Evolutionary conservation across 2,329 filamentous ascomycete genomes (phyloP).

Genomic region (Phaeosphaeriaceae sp.): DNA sequence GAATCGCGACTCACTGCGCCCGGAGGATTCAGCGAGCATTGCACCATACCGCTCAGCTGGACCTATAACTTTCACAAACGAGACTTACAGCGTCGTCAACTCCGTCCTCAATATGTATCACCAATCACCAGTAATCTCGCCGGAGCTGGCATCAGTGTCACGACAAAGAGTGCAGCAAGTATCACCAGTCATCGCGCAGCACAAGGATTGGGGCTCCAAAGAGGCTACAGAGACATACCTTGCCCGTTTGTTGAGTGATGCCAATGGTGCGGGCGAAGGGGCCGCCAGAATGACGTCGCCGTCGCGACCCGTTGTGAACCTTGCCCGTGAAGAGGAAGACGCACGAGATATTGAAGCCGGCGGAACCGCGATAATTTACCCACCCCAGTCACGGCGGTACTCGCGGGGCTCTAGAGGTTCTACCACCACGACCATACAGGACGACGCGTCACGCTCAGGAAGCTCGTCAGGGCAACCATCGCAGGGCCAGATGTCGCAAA

Average conservation of each 20-base stretch:
- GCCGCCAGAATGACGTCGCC: conserved; percentile 11
- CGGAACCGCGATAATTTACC: conserved; percentile 50
- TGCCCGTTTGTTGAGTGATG: conserved; percentile 54
- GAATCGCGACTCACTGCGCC: conserved; percentile 43
- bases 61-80: conserved; percentile 47
- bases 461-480: conserved; percentile 40
- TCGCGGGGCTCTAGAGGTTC: conserved; percentile 43
- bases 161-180: conserved; percentile 53
- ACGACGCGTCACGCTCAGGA: conserved; percentile 42
- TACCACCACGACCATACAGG: conserved; percentile 42
- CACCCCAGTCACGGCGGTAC: conserved; percentile 42
- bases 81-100: conserved; percentile 55
- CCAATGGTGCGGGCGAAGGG: conserved; percentile 37
- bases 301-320: conserved; percentile 23
- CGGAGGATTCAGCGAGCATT: conserved; percentile 50
- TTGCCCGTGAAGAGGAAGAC: conserved; percentile 30
- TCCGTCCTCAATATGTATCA: conserved; percentile 52
- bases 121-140: conserved; percentile 45
- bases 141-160: conserved; percentile 50
- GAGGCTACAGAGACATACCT: conserved; percentile 65
- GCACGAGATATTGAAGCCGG: conserved; percentile 31
- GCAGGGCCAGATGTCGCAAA: conserved; percentile 44
- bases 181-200: conserved; percentile 62
- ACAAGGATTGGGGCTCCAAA: conserved; percentile 63
- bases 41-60: conserved; percentile 40